These are phyloP conservation scores for Carex scoparia DNA, from an alignment of 176 grass and related monocot species.

Conservation along the genomic window DNA sequence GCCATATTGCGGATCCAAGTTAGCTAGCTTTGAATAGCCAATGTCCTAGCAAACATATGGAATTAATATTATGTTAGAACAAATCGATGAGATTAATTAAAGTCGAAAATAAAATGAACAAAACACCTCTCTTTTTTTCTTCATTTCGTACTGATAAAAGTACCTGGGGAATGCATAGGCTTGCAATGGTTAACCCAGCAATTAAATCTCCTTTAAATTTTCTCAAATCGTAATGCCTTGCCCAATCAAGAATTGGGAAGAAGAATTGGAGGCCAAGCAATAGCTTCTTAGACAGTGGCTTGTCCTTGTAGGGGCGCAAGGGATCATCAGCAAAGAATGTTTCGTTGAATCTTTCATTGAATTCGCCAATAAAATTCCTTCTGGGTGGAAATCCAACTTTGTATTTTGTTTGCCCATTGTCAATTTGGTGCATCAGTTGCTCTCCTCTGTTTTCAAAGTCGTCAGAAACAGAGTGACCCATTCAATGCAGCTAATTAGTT, in stretches of 20 bases:
- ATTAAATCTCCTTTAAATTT: constrained; percentile 90
- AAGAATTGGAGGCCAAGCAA: constrained; percentile 55
- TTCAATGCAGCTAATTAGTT: background rate
- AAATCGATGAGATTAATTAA: background rate
- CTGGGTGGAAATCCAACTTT: constrained; percentile 66
- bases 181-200: constrained; percentile 89
- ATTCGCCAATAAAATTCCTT: constrained; percentile 50
- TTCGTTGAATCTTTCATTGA: constrained; percentile 52
- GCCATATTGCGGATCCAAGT: constrained; percentile 83
- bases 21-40: constrained; percentile 81
- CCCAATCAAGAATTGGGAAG: constrained; percentile 81
- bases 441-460: constrained; percentile 8
- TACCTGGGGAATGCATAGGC: constrained; percentile 98
- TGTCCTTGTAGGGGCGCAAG: constrained; percentile 55
- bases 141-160: background rate
- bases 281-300: constrained; percentile 43
- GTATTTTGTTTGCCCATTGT: constrained; percentile 31
- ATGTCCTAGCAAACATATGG: constrained; percentile 61
- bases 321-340: constrained; percentile 82
- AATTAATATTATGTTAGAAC: constrained; percentile 7
- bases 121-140: background rate
- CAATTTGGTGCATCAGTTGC: background rate
- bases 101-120: background rate
- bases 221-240: constrained; percentile 49
- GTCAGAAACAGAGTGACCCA: background rate